Evolutionary conservation across 305 asterid genomes (phyloP), one percentile per base, ranked within the genome.

Genomic region (Striga hermonthica): DNA sequence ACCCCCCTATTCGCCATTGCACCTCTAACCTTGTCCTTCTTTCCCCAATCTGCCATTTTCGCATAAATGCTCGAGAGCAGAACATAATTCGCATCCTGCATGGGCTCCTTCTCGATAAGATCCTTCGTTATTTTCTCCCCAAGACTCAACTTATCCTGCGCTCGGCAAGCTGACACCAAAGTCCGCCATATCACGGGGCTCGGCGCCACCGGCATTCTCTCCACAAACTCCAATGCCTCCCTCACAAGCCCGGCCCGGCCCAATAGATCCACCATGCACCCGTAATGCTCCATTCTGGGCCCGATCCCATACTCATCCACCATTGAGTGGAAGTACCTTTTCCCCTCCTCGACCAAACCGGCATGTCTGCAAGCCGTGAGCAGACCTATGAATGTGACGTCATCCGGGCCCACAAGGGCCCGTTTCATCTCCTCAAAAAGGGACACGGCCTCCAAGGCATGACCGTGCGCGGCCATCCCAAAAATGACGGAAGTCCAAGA

Each of bases 361-460:
- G 92, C 83, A 68, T 88, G 97, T 79, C 96, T 86, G 75, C 96
- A 88, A 28, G 96, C 97, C 68, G 83, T 71, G 65, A 88, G 91
- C 82, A 90, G 62, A 5, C 86, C 90, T 11, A 88, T 77, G 76
- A 84, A 90, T 8, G 82, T 81, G 57, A 88, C 89, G 53, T 75
- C 86, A 56, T 88, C 97, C 0, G 95, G 97, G 22, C 53, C 64
- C 11, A 79, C 45, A 12, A 82, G 80, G 6, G 68, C 54, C 48
- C 70, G 41, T 47, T 39, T 84, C 95, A 88, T 86, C 73, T 87
- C 95, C 77, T 90, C 97, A 67, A 86, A 90, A 40, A 87, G 77
- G 0, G 69, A 53, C 49, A 86, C 63, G 10, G 92, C 96, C 72
- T 90, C 88, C 31, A 34, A 50, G 7, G 92, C 90, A 70, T 83